Conservation (phyloP, 2,329 filamentous ascomycete species). For the Cadophora gregata region DNA sequence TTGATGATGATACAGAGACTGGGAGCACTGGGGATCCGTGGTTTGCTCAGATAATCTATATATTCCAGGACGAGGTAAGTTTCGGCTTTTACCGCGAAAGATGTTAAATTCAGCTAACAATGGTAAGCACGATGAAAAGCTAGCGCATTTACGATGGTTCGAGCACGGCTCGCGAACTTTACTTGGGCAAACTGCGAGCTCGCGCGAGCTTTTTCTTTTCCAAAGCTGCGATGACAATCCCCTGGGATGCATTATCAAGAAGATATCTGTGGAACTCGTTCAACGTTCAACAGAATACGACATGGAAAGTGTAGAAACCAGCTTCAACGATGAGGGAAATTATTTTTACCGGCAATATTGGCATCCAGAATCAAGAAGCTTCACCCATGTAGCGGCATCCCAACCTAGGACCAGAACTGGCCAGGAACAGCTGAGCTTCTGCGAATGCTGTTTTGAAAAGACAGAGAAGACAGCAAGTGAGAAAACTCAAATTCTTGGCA, state of each 20-base stretch:
- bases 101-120: not conserved
- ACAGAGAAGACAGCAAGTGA: not conserved
- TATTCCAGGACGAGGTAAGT: constrained; percentile 10
- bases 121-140: not conserved
- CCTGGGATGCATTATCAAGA: constrained; percentile 20
- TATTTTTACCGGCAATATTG: constrained; percentile 28
- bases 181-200: constrained; percentile 26
- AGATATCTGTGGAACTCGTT: constrained; percentile 27
- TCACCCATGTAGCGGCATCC: constrained; percentile 12
- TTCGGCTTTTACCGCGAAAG: not conserved
- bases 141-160: constrained; percentile 34
- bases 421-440: not conserved
- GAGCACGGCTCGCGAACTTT: constrained; percentile 27
- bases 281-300: not conserved
- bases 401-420: not conserved
- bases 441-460: not conserved
- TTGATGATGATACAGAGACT: not conserved
- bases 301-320: not conserved
- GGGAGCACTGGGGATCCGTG: not conserved
- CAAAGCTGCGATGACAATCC: constrained; percentile 25
- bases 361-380: not conserved
- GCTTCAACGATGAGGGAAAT: not conserved
- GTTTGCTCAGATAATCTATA: not conserved
- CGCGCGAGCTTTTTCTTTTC: constrained; percentile 31
- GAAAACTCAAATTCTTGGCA: not conserved